Conservation (phyloP, 2,329 filamentous ascomycete genomes). For the Fusarium falciforme region DNA sequence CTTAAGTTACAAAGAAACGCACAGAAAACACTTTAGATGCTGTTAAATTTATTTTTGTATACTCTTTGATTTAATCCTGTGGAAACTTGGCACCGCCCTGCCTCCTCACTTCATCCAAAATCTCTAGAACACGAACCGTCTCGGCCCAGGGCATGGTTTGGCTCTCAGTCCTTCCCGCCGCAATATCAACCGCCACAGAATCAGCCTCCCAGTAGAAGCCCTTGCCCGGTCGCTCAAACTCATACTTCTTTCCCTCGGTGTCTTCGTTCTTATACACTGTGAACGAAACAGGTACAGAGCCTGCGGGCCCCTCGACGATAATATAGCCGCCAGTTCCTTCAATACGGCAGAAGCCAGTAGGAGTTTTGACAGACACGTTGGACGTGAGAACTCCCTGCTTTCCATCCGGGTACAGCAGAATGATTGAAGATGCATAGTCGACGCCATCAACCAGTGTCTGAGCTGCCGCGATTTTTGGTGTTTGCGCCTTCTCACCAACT, state of each 20-base stretch:
- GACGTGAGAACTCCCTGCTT: slow-evolving; percentile 57
- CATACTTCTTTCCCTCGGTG: slow-evolving; percentile 45
- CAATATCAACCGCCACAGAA: slow-evolving; percentile 54
- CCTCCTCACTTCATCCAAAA: slow-evolving; percentile 59
- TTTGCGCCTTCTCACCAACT: slow-evolving; percentile 40
- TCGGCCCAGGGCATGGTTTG: slow-evolving; percentile 58
- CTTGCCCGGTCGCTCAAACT: slow-evolving; percentile 50
- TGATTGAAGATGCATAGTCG: slow-evolving; percentile 50
- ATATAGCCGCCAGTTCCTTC: slow-evolving; percentile 54
- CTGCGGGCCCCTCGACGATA: slow-evolving; percentile 48
- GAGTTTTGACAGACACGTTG: slow-evolving; percentile 45
- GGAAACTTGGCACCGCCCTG: slow-evolving; percentile 48
- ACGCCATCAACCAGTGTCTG: slow-evolving; percentile 51
- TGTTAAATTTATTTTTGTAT: not conserved
- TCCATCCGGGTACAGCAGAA: slow-evolving; percentile 53
- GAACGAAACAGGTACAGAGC: slow-evolving; percentile 50
- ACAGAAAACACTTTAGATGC: not conserved
- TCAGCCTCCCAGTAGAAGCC: slow-evolving; percentile 61
- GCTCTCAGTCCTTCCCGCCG: slow-evolving; percentile 52
- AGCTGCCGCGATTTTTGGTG: slow-evolving; percentile 50
- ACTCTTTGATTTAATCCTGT: slow-evolving; percentile 30
- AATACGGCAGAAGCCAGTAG: slow-evolving; percentile 50
- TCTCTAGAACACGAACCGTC: slow-evolving; percentile 57
- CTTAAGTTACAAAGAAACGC: not conserved
- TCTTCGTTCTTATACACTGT: slow-evolving; percentile 47